phyloP scores from a whole-genome alignment of 2,329 filamentous ascomycete species.

The Cryphonectria parasitica region DNA sequence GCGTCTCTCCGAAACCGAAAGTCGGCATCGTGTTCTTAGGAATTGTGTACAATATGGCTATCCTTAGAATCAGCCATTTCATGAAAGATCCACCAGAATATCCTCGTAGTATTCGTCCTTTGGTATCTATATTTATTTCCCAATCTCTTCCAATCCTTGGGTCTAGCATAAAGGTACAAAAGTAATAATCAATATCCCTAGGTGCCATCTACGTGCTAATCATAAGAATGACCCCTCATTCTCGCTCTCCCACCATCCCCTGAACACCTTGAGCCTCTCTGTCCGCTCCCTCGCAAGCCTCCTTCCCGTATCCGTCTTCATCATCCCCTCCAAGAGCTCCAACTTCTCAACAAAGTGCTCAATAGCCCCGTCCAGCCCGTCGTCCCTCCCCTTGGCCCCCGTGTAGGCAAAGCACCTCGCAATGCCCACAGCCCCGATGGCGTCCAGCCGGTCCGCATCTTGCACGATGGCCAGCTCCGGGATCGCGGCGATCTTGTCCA shows the following conservation, averaged over 20 bases:
- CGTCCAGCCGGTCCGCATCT: conserved; percentile 89
- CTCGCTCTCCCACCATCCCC: conserved; percentile 62
- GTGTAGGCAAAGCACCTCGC: conserved; percentile 78
- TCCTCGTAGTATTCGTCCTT: not conserved
- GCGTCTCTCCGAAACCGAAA: too few species aligned
- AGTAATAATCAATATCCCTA: not conserved
- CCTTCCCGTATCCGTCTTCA: conserved; percentile 64
- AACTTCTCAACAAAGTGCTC: conserved; percentile 80
- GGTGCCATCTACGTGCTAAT: not conserved
- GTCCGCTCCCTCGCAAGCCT: conserved; percentile 58
- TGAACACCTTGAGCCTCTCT: conserved; percentile 55
- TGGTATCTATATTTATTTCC: not conserved
- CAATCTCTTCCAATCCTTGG: too few species aligned
- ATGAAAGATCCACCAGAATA: not conserved
- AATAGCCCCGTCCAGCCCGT: conserved; percentile 66
- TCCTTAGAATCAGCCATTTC: not conserved
- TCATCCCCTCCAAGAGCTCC: conserved; percentile 64
- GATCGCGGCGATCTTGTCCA: conserved; percentile 60
- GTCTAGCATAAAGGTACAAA: too few species aligned
- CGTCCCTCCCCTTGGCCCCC: conserved; percentile 58
- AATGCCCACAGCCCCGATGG: conserved; percentile 84
- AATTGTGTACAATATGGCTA: not conserved
- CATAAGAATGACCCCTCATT: not conserved
- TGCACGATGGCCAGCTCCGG: conserved; percentile 86
- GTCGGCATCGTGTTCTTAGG: not conserved